Conservation (phyloP, 129 eudicot genomes). For the Saposhnikovia divaricata region DNA sequence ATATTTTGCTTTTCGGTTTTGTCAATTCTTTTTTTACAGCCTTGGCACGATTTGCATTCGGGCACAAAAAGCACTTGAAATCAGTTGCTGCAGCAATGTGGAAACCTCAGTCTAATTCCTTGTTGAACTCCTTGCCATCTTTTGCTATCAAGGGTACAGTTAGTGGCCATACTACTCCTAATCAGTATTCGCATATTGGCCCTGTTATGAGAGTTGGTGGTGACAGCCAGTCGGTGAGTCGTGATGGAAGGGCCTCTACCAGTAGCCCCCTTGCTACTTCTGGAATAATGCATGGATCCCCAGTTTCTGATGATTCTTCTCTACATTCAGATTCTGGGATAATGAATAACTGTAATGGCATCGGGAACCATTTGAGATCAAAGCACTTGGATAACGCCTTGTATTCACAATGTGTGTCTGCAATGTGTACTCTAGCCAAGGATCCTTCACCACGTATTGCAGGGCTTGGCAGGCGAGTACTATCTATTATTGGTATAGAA, state of each 20-base stretch:
- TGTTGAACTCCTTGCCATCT: conserved; percentile 56
- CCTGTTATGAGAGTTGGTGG: conserved; percentile 63
- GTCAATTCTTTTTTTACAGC: conserved; percentile 41
- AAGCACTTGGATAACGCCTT: conserved; percentile 66
- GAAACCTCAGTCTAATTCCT: conserved; percentile 76
- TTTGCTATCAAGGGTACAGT: conserved; percentile 49
- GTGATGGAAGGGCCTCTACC: conserved; percentile 69
- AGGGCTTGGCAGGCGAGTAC: conserved; percentile 66
- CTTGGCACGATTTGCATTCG: conserved; percentile 88
- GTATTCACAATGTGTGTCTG: conserved; percentile 81
- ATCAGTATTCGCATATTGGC: conserved; percentile 61
- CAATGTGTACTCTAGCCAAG: conserved; percentile 85
- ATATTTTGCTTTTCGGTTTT: not conserved
- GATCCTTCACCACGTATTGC: conserved; percentile 91
- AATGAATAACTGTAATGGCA: conserved; percentile 42
- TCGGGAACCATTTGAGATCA: conserved; percentile 62
- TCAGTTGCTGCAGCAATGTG: conserved; percentile 81
- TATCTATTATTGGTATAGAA: conserved; percentile 83
- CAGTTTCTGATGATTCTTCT: conserved; percentile 88
- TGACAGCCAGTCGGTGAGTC: conserved; percentile 42
- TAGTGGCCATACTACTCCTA: conserved; percentile 74
- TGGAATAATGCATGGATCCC: conserved; percentile 92
- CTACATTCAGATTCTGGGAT: conserved; percentile 92
- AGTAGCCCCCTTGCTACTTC: conserved; percentile 82
- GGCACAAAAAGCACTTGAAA: conserved; percentile 85